Percentiles rank a stretch among this genome's conserved stretches.
These are phyloP conservation scores for Pterulicium gracile DNA, from an alignment of 1,284 basidiomycete genomes.

Conservation along the genomic window DNA sequence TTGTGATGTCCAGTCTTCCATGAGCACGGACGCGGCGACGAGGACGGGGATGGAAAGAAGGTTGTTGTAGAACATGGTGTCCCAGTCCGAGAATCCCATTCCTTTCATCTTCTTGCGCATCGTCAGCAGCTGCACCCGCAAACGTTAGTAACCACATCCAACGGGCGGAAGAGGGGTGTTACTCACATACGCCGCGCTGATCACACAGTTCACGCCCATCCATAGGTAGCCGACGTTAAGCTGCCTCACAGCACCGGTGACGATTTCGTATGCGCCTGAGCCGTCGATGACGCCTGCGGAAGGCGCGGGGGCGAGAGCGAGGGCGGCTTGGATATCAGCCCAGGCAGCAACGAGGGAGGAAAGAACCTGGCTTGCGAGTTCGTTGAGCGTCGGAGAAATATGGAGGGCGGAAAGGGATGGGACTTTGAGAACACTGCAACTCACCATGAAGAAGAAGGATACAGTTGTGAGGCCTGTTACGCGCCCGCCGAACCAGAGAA, in stretches of 20 bases:
- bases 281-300: slow-evolving; percentile 21
- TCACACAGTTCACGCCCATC: slow-evolving; percentile 92
- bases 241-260: slow-evolving; percentile 30
- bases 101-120: slow-evolving; percentile 98
- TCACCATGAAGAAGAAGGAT: slow-evolving; percentile 89
- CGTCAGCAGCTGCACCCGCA: slow-evolving; percentile 62
- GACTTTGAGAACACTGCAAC: slow-evolving; percentile 14
- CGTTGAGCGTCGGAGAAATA: slow-evolving; percentile 4
- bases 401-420: slow-evolving; percentile 2
- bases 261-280: slow-evolving; percentile 16
- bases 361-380: slow-evolving; percentile 47
- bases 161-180: slow-evolving; percentile 6
- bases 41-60: slow-evolving; percentile 90
- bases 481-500: slow-evolving; percentile 90
- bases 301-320: slow-evolving; percentile 29
- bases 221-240: slow-evolving; percentile 88
- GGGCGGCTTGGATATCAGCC: slow-evolving; percentile 65
- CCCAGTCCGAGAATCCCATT: slow-evolving; percentile 99
- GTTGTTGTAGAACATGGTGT: slow-evolving; percentile 99
- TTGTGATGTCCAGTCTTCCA: slow-evolving; percentile 85
- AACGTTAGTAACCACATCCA: slow-evolving; percentile 5
- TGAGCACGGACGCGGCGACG: slow-evolving; percentile 69
- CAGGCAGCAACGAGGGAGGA: slow-evolving; percentile 97
- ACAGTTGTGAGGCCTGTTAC: slow-evolving; percentile 84
- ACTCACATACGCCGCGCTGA: slow-evolving; percentile 87